Evolutionary conservation across 495 filamentous ascomycete species (phyloP).

Genomic region (Trichoderma orchidacearum): DNA sequence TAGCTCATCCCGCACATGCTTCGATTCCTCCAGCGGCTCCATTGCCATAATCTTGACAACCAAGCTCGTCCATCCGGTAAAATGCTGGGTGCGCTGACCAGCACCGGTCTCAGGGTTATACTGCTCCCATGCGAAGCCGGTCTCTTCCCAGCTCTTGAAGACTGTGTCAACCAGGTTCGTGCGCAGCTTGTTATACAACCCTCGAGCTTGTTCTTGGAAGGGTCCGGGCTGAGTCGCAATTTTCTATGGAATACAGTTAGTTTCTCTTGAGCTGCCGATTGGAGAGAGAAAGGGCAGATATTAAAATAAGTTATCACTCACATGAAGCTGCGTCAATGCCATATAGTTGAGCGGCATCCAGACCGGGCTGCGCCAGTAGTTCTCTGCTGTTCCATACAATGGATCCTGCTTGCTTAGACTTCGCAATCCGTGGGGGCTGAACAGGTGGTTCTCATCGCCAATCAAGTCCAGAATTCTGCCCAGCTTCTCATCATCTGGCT

Average conservation of each 20-base stretch:
- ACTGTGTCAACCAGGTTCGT: constrained; percentile 82
- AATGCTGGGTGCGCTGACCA: constrained; percentile 93
- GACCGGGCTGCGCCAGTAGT: constrained; percentile 92
- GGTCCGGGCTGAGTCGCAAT: constrained; percentile 46
- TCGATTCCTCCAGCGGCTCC: constrained; percentile 23
- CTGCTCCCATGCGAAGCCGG: constrained; percentile 97
- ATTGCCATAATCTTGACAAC: constrained; percentile 97
- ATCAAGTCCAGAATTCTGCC: constrained; percentile 65
- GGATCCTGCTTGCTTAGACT: constrained; percentile 75
- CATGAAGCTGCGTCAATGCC: constrained; percentile 66
- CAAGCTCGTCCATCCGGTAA: constrained; percentile 94
- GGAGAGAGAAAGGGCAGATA: constrained; percentile 3
- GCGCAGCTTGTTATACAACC: constrained; percentile 63
- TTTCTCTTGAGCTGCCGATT: too few species aligned
- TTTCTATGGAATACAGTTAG: constrained; percentile 23
- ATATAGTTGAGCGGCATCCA: constrained; percentile 99
- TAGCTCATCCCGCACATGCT: constrained; percentile 19
- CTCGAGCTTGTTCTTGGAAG: constrained; percentile 52
- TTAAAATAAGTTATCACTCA: constrained; percentile 37
- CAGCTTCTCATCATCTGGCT: constrained; percentile 56
- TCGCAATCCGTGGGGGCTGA: constrained; percentile 72
- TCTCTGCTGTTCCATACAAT: constrained; percentile 80
- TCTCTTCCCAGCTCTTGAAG: constrained; percentile 73
- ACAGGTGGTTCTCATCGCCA: constrained; percentile 69
- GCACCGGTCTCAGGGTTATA: constrained; percentile 88